phyloP scores from a whole-genome alignment of 345 rosid genomes.

The Corchorus capsularis region DNA sequence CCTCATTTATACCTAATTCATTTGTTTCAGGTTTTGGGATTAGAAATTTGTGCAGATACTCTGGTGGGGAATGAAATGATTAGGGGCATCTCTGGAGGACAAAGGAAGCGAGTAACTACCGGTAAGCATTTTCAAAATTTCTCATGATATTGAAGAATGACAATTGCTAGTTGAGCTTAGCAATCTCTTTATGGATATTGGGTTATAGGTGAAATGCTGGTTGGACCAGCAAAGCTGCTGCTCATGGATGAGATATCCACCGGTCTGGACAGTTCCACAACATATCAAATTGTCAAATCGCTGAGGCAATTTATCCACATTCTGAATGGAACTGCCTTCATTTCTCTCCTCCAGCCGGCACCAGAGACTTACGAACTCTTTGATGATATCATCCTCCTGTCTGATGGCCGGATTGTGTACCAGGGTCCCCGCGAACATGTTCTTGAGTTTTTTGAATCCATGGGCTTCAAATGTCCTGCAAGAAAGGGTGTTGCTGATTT shows the following conservation, averaged over 20 bases:
- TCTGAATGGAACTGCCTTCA: constrained; percentile 54
- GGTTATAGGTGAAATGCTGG: constrained; percentile 65
- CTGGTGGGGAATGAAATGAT: constrained; percentile 53
- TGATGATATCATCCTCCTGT: constrained; percentile 70
- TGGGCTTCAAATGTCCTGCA: constrained; percentile 74
- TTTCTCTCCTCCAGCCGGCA: constrained; percentile 85
- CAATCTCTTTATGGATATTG: background rate
- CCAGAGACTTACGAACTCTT: constrained; percentile 78
- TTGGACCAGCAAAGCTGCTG: constrained; percentile 59
- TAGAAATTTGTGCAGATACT: background rate
- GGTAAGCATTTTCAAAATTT: constrained; percentile 35
- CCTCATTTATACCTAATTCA: background rate
- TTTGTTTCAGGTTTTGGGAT: constrained; percentile 1
- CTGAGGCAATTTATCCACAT: constrained; percentile 62
- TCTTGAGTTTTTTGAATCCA: constrained; percentile 61
- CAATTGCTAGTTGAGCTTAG: background rate
- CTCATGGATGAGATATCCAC: constrained; percentile 82
- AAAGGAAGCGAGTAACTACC: constrained; percentile 69
- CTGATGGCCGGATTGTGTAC: constrained; percentile 73
- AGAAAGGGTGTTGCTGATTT: constrained; percentile 86
- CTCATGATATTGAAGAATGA: background rate
- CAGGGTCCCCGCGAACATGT: constrained; percentile 72
- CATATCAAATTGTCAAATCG: constrained; percentile 72
- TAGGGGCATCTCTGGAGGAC: constrained; percentile 75
- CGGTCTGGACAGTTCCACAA: constrained; percentile 81